Evolutionary conservation across 148 eudicot genomes (phyloP).

Genomic region (Gaultheria prostrata): DNA sequence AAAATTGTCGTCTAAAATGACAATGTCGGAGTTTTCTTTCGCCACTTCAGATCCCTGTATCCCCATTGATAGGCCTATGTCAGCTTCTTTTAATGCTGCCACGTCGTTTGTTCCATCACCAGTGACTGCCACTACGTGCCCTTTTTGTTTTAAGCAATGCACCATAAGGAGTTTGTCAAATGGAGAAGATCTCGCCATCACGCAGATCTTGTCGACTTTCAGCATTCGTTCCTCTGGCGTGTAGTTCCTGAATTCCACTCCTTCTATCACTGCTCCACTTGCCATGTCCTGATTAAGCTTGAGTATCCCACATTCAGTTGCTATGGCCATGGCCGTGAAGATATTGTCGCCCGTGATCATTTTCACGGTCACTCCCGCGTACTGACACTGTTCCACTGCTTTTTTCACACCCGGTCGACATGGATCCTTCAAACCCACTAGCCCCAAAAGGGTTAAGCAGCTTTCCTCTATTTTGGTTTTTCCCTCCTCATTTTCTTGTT

Average conservation of each 20-base stretch:
- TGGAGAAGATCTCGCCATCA: constrained; percentile 2
- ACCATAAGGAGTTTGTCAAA: constrained; percentile 20
- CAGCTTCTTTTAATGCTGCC: constrained; percentile 7
- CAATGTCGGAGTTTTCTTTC: background rate
- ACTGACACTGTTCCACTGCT: constrained; percentile 15
- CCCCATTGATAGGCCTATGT: background rate
- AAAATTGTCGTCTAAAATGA: background rate
- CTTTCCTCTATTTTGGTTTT: constrained; percentile 24
- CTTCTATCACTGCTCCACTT: background rate
- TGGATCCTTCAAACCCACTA: constrained; percentile 19
- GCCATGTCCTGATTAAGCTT: background rate
- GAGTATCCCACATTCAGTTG: constrained; percentile 28
- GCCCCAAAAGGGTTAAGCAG: constrained; percentile 7
- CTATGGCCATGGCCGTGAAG: constrained; percentile 18
- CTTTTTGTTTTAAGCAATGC: constrained; percentile 15
- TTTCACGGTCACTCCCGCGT: constrained; percentile 17
- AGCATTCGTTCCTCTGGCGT: constrained; percentile 13
- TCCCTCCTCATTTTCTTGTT: background rate
- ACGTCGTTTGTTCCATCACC: constrained; percentile 19
- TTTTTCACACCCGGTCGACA: background rate
- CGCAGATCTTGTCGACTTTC: constrained; percentile 15
- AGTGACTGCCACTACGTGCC: constrained; percentile 22
- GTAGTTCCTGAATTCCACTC: constrained; percentile 13
- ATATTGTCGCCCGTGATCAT: constrained; percentile 22
- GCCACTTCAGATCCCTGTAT: background rate